Percentiles rank a stretch among this genome's conserved stretches.
Conservation (phyloP, 2,329 filamentous ascomycete species). For the Ceratocystis destructans region DNA sequence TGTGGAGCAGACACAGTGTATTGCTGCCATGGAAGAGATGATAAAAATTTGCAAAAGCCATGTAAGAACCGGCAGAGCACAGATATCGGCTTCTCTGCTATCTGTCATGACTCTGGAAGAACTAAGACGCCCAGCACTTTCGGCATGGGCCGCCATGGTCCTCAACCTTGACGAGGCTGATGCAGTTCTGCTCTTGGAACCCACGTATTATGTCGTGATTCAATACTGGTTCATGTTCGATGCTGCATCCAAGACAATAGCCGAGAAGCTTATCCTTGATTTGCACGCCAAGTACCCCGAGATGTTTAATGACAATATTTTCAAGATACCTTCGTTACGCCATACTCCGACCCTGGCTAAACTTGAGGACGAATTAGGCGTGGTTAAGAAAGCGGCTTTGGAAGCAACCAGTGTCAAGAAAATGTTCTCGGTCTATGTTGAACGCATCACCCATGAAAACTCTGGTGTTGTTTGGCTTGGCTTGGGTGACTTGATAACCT, state of each 20-base stretch:
- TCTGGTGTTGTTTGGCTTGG: slow-evolving; percentile 72
- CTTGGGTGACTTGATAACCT: slow-evolving; percentile 60
- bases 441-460: slow-evolving; percentile 70
- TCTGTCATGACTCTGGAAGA: slow-evolving; percentile 63
- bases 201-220: slow-evolving; percentile 76
- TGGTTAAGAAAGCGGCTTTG: slow-evolving; percentile 37
- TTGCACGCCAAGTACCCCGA: slow-evolving; percentile 50
- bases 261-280: slow-evolving; percentile 48
- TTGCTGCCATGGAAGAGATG: slow-evolving; percentile 79
- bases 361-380: slow-evolving; percentile 47
- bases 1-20: slow-evolving; percentile 60
- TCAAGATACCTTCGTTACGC: slow-evolving; percentile 64
- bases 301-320: slow-evolving; percentile 52
- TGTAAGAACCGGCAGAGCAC: slow-evolving; percentile 68
- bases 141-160: slow-evolving; percentile 72
- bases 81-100: slow-evolving; percentile 88
- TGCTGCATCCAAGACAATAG: slow-evolving; percentile 42
- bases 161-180: slow-evolving; percentile 63
- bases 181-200: slow-evolving; percentile 65
- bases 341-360: slow-evolving; percentile 55
- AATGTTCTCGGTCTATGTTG: slow-evolving; percentile 45
- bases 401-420: slow-evolving; percentile 20
- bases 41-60: slow-evolving; percentile 60
- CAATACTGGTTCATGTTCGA: slow-evolving; percentile 64
- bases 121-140: slow-evolving; percentile 66